These are phyloP conservation scores for Artemisia argyi DNA, from an alignment of 129 eudicot genomes.

Conservation along the genomic window DNA sequence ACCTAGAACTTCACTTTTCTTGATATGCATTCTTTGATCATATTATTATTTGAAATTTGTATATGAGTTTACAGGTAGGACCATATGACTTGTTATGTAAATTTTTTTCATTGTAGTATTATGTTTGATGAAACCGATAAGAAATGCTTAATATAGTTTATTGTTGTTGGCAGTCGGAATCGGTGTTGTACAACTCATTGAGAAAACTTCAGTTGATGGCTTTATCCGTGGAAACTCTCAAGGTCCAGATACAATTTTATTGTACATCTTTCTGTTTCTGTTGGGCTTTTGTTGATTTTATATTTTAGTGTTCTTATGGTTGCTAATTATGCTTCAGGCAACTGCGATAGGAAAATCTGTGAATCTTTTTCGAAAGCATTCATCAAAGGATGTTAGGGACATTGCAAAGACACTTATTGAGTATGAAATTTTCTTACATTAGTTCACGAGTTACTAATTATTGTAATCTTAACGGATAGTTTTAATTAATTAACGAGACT, in stretches of 20 bases:
- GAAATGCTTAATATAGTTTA: neutral
- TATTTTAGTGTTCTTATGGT: slow-evolving; percentile 9
- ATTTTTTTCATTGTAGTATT: neutral
- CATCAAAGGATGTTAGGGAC: slow-evolving; percentile 51
- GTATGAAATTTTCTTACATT: slow-evolving; percentile 47
- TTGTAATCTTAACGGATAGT: neutral
- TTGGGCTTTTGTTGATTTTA: neutral
- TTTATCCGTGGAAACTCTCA: slow-evolving; percentile 67
- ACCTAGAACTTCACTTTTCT: neutral
- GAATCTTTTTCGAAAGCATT: slow-evolving; percentile 56
- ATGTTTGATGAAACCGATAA: neutral
- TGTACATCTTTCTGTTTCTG: neutral
- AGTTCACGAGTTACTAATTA: slow-evolving; percentile 6
- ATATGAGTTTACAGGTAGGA: neutral
- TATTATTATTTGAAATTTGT: neutral
- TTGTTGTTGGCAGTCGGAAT: slow-evolving; percentile 54
- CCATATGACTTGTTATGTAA: neutral
- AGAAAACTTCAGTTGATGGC: slow-evolving; percentile 80
- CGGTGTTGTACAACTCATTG: slow-evolving; percentile 60
- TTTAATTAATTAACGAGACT: slow-evolving; percentile 8
- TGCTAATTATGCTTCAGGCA: slow-evolving; percentile 44
- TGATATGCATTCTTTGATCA: too few species aligned
- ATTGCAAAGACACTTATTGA: slow-evolving; percentile 52
- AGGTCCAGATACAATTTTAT: slow-evolving; percentile 45
- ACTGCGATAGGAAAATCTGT: slow-evolving; percentile 89